Evolutionary conservation across 805 yeast genomes (phyloP).

Genomic region (Ogataea siamensis): DNA sequence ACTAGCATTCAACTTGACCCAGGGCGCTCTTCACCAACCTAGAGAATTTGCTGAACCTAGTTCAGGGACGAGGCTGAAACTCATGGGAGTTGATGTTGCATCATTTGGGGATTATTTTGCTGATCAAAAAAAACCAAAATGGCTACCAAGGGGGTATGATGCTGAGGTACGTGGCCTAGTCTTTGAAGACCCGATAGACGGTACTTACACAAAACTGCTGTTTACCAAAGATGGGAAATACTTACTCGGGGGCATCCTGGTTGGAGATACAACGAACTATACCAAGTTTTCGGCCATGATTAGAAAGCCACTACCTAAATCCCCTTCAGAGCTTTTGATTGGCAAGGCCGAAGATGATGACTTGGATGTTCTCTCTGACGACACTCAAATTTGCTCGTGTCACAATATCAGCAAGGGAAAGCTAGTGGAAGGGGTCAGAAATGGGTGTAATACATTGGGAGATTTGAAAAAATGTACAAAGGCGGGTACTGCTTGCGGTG

Average conservation of each 20-base stretch:
- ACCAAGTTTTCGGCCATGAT: constrained; percentile 34
- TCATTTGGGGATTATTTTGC: constrained; percentile 40
- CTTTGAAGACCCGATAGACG: constrained; percentile 36
- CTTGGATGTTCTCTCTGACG: constrained; percentile 32
- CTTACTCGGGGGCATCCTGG: constrained; percentile 38
- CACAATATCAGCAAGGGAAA: constrained; percentile 36
- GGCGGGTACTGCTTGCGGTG: constrained; percentile 41
- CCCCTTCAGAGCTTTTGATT: constrained; percentile 34
- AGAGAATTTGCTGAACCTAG: constrained; percentile 35
- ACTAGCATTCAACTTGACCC: constrained; percentile 36
- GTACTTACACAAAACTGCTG: constrained; percentile 34
- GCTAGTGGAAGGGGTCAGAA: constrained; percentile 30
- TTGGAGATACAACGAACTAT: constrained; percentile 34
- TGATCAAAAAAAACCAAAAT: constrained; percentile 35
- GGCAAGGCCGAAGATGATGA: constrained; percentile 31
- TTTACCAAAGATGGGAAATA: constrained; percentile 36
- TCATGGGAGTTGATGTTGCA: constrained; percentile 40
- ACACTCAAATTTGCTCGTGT: constrained; percentile 38
- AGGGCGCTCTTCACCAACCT: constrained; percentile 32
- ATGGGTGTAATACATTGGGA: constrained; percentile 32
- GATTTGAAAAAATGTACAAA: constrained; percentile 36
- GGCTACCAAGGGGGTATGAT: constrained; percentile 31
- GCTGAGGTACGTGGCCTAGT: constrained; percentile 28
- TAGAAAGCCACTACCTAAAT: constrained; percentile 31
- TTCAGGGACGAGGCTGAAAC: constrained; percentile 36